Evolutionary conservation across 208 protist genomes (phyloP).

Genomic region (Leishmania tropica): DNA sequence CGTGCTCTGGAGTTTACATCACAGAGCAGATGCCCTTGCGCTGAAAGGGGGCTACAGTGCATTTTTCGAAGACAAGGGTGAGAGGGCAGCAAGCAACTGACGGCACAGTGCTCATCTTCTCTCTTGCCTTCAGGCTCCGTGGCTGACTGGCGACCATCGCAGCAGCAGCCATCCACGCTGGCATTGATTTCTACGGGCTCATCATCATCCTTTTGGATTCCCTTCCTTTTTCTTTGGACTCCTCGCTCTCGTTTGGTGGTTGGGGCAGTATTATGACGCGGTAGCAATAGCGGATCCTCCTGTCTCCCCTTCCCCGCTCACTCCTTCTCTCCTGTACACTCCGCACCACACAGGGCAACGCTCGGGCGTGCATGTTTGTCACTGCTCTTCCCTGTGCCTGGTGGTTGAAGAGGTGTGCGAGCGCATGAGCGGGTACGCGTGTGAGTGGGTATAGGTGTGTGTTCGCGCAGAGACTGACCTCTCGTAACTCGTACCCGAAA

Average conservation of each 20-base stretch:
- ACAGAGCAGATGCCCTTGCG: background rate
- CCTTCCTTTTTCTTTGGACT: background rate
- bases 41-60: background rate
- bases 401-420: background rate
- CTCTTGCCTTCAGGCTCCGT: too few relatives aligned
- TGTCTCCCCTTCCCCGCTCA: background rate
- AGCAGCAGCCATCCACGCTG: background rate
- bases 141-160: background rate
- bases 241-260: background rate
- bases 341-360: background rate
- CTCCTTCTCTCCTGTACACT: background rate
- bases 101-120: too few relatives aligned
- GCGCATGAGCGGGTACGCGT: background rate
- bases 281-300: background rate
- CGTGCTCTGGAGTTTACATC: background rate
- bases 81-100: background rate
- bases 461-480: background rate
- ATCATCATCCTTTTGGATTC: slow-evolving; percentile 5
- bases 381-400: background rate
- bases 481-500: too few relatives aligned
- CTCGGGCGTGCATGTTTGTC: background rate
- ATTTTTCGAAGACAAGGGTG: background rate
- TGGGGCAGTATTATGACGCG: background rate
- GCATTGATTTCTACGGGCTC: background rate
- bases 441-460: background rate